Conservation (phyloP, 306 rosid species). For the Pyrus communis region DNA sequence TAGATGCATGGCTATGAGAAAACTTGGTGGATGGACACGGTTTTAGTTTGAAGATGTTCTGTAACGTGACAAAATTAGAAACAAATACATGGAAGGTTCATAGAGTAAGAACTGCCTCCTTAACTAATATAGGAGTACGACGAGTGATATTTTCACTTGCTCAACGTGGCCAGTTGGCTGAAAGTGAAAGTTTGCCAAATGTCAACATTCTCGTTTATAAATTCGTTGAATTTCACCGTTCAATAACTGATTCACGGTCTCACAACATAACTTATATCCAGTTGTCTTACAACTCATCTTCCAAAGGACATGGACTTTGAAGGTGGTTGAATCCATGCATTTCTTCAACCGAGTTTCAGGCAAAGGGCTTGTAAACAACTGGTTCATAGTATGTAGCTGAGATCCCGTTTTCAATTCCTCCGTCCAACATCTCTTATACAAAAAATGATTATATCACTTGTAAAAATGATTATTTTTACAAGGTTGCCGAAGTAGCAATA, state of each 20-base stretch:
- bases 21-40: neutral
- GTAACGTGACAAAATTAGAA: conserved; percentile 3
- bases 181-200: neutral
- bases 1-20: neutral
- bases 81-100: neutral
- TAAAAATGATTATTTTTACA: too few relatives aligned
- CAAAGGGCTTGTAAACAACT: neutral
- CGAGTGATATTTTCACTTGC: neutral
- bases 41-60: neutral
- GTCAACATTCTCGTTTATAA: neutral
- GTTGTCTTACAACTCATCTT: neutral
- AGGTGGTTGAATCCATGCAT: neutral
- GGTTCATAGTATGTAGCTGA: neutral
- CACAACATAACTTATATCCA: neutral
- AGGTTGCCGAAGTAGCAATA: neutral
- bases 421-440: too few relatives aligned
- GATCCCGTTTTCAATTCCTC: too few relatives aligned
- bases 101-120: neutral
- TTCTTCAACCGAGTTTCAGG: neutral
- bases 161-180: conserved; percentile 21
- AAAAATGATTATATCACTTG: too few relatives aligned
- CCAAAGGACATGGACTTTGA: neutral
- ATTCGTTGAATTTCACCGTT: neutral
- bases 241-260: neutral
- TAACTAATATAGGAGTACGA: neutral